Evolutionary conservation across 140 eudicot species (phyloP).

Genomic region (Ambrosia hybrid): DNA sequence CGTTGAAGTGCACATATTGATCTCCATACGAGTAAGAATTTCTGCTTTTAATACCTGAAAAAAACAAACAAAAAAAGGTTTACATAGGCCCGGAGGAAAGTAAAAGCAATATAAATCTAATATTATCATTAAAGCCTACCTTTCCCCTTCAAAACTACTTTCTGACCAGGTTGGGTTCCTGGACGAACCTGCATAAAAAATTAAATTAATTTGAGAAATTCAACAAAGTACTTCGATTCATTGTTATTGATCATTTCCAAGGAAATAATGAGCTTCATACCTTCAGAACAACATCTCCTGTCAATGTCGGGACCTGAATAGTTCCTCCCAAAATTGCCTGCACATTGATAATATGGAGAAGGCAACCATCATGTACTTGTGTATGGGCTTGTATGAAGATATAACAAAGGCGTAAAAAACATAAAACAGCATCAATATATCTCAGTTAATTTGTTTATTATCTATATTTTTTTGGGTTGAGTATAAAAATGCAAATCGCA

Average conservation of each 20-base stretch:
- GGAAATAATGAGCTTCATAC: constrained; percentile 33
- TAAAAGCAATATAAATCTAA: neutral
- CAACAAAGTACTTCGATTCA: neutral
- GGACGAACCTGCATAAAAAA: constrained; percentile 71
- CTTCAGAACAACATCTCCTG: constrained; percentile 98
- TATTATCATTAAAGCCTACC: constrained; percentile 41
- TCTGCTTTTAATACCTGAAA: constrained; percentile 72
- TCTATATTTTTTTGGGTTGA: no score
- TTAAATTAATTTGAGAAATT: neutral
- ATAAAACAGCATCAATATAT: neutral
- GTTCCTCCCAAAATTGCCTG: constrained; percentile 98
- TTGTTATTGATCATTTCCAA: neutral
- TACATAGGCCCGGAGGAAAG: neutral
- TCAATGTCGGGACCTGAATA: constrained; percentile 86
- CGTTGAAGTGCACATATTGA: constrained; percentile 84
- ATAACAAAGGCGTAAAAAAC: neutral
- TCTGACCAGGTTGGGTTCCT: constrained; percentile 96
- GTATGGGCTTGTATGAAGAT: constrained; percentile 2
- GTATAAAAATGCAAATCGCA: no score
- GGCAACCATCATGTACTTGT: neutral
- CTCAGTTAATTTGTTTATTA: neutral
- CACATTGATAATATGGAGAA: constrained; percentile 1
- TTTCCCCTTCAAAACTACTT: constrained; percentile 82
- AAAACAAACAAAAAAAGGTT: constrained; percentile 7
- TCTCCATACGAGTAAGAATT: constrained; percentile 67